Conservation (phyloP, 2,329 filamentous ascomycete species). For the Aspergillus sclerotialis region DNA sequence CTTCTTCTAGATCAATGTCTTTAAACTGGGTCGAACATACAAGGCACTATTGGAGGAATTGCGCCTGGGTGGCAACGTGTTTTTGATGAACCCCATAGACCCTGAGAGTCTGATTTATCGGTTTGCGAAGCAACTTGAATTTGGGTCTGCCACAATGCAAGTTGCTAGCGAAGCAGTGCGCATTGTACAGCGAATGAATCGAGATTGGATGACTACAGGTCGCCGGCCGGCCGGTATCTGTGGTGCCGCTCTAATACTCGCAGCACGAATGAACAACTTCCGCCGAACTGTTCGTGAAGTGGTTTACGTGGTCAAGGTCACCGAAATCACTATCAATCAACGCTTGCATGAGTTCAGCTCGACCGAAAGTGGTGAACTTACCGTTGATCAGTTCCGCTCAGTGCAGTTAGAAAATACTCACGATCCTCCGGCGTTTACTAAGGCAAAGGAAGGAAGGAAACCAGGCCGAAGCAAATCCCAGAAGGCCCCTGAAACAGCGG, state of each 20-base stretch:
- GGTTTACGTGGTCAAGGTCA: constrained; percentile 97
- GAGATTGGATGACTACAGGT: constrained; percentile 96
- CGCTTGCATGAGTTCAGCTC: constrained; percentile 86
- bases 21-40: constrained; percentile 83
- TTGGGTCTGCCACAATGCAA: constrained; percentile 70
- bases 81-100: constrained; percentile 68
- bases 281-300: constrained; percentile 86
- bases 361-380: constrained; percentile 76
- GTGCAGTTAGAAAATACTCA: constrained; percentile 57
- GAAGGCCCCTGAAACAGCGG: constrained; percentile 27
- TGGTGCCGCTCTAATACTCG: constrained; percentile 88
- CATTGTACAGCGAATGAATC: constrained; percentile 85
- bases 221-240: constrained; percentile 89
- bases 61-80: constrained; percentile 49
- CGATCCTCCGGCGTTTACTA: constrained; percentile 73
- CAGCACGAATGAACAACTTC: constrained; percentile 97
- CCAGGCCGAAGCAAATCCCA: constrained; percentile 35
- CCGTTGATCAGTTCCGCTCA: constrained; percentile 71
- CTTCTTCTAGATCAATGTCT: constrained; percentile 66
- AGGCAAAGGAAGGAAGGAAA: constrained; percentile 51
- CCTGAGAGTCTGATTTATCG: constrained; percentile 86
- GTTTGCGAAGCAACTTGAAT: constrained; percentile 88
- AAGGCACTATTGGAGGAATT: constrained; percentile 66
- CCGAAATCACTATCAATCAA: constrained; percentile 84
- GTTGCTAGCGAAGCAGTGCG: constrained; percentile 84